Conservation (phyloP, 78 protist species). For the Capsaspora owczarzaki region DNA sequence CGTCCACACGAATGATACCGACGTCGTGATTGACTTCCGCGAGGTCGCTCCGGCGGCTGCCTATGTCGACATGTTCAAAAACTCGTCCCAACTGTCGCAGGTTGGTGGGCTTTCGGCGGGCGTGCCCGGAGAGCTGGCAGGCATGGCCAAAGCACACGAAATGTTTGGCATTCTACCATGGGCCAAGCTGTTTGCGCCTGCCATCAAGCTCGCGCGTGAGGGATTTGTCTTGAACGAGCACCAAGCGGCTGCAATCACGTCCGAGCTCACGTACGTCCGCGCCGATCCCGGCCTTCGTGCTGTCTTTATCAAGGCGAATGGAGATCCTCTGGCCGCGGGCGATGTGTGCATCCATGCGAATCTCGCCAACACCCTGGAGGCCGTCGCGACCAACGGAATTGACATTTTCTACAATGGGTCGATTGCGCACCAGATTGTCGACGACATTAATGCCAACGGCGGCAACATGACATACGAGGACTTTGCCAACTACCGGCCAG, state of each 20-base stretch:
- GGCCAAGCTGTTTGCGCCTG: conserved; percentile 10
- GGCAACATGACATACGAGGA: conserved; percentile 1
- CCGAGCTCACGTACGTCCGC: background rate
- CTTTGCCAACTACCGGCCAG: background rate
- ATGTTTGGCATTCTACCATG: conserved; percentile 15
- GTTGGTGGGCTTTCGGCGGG: conserved; percentile 5
- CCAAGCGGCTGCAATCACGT: background rate
- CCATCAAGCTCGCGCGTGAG: background rate
- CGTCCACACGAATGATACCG: background rate
- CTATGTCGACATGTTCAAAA: conserved; percentile 5
- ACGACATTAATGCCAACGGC: conserved; percentile 5
- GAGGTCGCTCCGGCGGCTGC: conserved; percentile 24
- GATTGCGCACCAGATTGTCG: background rate
- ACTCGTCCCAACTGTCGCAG: background rate
- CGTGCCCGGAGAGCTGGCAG: conserved; percentile 30
- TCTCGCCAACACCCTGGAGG: conserved; percentile 16
- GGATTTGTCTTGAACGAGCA: background rate
- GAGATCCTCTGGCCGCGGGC: background rate
- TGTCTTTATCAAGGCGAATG: background rate
- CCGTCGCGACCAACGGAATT: background rate
- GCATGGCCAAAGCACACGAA: background rate
- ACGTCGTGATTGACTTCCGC: conserved; percentile 16
- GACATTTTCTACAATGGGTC: conserved; percentile 13
- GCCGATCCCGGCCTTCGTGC: background rate
- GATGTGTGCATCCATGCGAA: background rate